Base-by-base conservation (phyloP, 805 yeast genomes). In the Pichia nakasei region DNA sequence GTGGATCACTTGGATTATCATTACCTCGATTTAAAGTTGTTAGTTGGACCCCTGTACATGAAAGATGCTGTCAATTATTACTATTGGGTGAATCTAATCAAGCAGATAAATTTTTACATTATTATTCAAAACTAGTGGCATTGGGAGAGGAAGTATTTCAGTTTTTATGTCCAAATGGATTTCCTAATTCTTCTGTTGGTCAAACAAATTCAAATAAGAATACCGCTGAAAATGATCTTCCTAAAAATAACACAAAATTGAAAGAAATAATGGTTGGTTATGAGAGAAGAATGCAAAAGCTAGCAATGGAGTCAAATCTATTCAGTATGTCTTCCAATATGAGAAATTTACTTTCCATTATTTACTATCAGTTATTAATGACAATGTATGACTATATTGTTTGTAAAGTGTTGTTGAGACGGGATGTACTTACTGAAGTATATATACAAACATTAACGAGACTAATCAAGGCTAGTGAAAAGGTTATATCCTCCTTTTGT, bases 331-430 rank as follows among this genome's bases (percentile, higher is more conserved):
- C 52, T 4, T 52, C 70, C 1, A 64, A 64, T 47, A 72, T 67
- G 47, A 63, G 64, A 39, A 60, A 62, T 50, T 52, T 70, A 21
- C 52, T 72, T 17, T 65, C 69, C 3, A 64, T 75, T 17, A 68
- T 72, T 9, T 75, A 73, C 52, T 71, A 73, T 52, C 78, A 75
- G 50, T 54, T 74, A 27, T 52, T 73, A 35, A 69, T 74, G 70
- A 65, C 73, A 24, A 66, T 72, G 63, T 72, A 75, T 50, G 80
- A 75, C 50, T 72, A 68, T 48, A 63, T 73, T 22, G 73, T 73
- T n/a, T 70, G 72, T 52, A 59, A 68, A 17, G 66, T 60, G 12
- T 46, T 66, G 22, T 46, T 60, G 17, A 53, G 54, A 22, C 55
- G 54, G n/a, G 64, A 63, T 35, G 50, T 50, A 22, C 46, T 53